Evolutionary conservation across 2,329 filamentous ascomycete genomes (phyloP).

Genomic region (Dactylonectria estremocensis): DNA sequence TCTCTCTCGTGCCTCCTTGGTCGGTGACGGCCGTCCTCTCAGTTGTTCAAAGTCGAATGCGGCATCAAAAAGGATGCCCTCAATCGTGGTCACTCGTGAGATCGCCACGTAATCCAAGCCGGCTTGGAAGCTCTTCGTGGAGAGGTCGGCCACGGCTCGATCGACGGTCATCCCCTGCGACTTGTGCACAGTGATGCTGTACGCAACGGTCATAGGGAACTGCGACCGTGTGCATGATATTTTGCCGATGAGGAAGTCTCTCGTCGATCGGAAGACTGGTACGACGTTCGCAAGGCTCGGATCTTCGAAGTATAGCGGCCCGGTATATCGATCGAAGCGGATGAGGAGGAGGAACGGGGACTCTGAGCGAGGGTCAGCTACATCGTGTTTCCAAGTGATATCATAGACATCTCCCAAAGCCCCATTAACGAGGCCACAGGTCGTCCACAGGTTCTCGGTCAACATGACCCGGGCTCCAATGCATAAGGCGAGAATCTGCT

Average conservation of each 20-base stretch:
- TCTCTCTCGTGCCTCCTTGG: too few species aligned
- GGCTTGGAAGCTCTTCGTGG: neutral
- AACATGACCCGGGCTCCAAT: slow-evolving; percentile 14
- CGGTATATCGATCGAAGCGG: neutral
- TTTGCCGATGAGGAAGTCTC: neutral
- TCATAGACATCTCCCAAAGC: slow-evolving; percentile 1
- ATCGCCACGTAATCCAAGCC: slow-evolving; percentile 6
- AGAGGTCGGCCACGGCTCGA: neutral
- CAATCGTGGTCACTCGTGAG: neutral
- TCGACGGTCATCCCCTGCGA: neutral
- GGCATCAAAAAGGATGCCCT: slow-evolving; percentile 10
- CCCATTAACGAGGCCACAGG: slow-evolving; percentile 5
- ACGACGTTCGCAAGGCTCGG: neutral
- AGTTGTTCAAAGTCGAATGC: too few species aligned
- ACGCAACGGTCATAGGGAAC: slow-evolving; percentile 3
- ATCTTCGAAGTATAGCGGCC: neutral
- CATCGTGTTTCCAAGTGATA: neutral
- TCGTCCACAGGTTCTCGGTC: slow-evolving; percentile 2
- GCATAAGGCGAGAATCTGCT: neutral
- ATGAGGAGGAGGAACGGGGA: slow-evolving; percentile 3
- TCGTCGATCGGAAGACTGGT: neutral
- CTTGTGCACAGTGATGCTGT: slow-evolving; percentile 10
- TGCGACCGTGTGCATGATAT: neutral
- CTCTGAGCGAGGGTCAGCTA: neutral
- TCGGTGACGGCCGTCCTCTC: too few species aligned